Base-by-base conservation (phyloP, 306 rosid genomes). In the Corylus americana region DNA sequence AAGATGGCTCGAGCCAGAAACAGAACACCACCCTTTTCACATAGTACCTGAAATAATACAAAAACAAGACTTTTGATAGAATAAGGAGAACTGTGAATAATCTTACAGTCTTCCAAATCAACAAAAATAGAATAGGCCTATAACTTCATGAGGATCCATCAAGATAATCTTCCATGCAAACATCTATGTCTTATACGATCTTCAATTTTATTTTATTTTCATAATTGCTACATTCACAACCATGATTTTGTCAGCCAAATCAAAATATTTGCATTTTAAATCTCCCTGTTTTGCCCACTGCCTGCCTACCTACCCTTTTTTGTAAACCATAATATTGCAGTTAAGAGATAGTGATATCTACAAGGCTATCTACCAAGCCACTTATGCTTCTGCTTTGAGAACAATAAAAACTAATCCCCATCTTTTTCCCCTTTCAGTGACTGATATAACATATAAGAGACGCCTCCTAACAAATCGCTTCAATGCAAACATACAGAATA, bases 11-110 rank as follows among this genome's bases (percentile, higher is more conserved):
- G 87, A 76, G 93, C 97, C 39, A 92, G 89, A 88, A 87, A 86
- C 70, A 92, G 90, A 84, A 95, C 87, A 77, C 98, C 86, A 53
- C 98, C 98, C 75, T 92, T 92, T 83, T 86, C 86, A 79, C 98
- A 95, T 50, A 95, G 90, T 69, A 90, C 98, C 98, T 95, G 92
- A 78, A 83, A 84, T 79, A 67, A n/a, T 12, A 37, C 73, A 78
- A 55, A 55, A 66, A 55, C 49, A 78, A 69, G 44, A 75, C 18
- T 55, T 68, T 22, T 71, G 53, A 10, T 63, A 48, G 27, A 54
- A 53, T 37, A 22, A 47, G 20, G 18, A 63, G 5, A 1, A 3
- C 11, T 7, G 12, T 64, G n/a, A 5, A 35, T 64, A 14, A 64
- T 64, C 70, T 74, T 50, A 49, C 47, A 47, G 25, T 45, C 73